Evolutionary conservation across 2,329 filamentous ascomycete species (phyloP), one percentile per base, ranked within the genome.

Genomic region (Fusarium newnesense): DNA sequence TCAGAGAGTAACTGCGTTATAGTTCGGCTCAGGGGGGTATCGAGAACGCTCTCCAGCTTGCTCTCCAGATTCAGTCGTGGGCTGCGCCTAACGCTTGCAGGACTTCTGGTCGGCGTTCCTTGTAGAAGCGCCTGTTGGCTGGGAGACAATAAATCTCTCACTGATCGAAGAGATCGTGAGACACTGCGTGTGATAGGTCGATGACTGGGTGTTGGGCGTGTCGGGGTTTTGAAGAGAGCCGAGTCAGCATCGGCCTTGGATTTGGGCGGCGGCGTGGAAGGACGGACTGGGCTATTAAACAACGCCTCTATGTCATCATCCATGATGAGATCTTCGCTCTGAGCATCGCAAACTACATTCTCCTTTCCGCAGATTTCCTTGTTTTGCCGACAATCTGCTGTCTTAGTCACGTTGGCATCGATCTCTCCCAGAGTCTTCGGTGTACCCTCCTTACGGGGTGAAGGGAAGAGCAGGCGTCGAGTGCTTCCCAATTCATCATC

Each of bases 391-490:
- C 79, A 79, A 30, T 84, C 83, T 7, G 81, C 77, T 8, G 84
- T 83, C 67, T 86, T 84, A 46, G 88, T 83, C 58, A 86, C 79
- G 73, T 91, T 91, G 21, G 87, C 83, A 19, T 85, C 81, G 44
- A 89, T 80, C 75, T 91, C 89, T 54, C 88, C 87, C 5, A 94
- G 84, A 28, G 89, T 87, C 78, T 90, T 94, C 3, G 87, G 83
- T 50, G 89, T 85, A 40, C 87, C 89, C 36, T 90, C 88, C 73
- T 92, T 92, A 47, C 91, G 87, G 5, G 93, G 93, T 1, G 93
- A 95, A 2, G 94, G 92, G 77, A 96, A 96, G 2, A 96, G 85
- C 5, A 95, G 82, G 65, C 94, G 87, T 68, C 92, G 87, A 2
- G 92, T 95, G 58, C 80, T 82, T 39, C 88, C 89, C 24, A 86